These are phyloP conservation scores for Kazachstania psychrophila DNA, from an alignment of 805 yeast species.

Conservation along the genomic window DNA sequence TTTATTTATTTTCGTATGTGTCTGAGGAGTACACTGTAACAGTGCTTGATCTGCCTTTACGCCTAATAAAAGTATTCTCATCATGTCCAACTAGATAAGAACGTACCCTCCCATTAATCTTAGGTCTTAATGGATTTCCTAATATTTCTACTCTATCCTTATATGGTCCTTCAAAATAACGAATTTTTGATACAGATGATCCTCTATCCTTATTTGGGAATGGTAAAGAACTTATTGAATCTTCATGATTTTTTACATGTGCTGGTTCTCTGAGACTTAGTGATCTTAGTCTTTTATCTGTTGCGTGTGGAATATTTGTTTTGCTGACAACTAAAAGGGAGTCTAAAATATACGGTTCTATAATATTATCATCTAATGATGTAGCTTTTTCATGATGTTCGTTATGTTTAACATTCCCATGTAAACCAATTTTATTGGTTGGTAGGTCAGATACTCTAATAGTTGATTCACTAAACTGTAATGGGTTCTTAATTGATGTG, in stretches of 20 bases:
- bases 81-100: neutral
- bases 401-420: too few species aligned
- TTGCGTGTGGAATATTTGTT: neutral
- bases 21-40: neutral
- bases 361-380: slow-evolving; percentile 17
- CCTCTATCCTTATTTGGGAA: too few species aligned
- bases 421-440: neutral
- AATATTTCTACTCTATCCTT: too few species aligned
- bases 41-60: slow-evolving; percentile 1
- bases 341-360: slow-evolving; percentile 18
- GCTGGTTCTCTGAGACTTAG: slow-evolving; percentile 5
- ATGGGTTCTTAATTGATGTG: slow-evolving; percentile 25
- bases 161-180: too few species aligned
- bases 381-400: slow-evolving; percentile 1
- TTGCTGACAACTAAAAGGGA: slow-evolving; percentile 11
- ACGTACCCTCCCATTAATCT: neutral
- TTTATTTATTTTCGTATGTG: neutral
- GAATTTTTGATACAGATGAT: too few species aligned
- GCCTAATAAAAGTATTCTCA: neutral
- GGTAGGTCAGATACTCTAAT: slow-evolving; percentile 8
- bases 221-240: too few species aligned
- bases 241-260: too few species aligned
- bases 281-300: slow-evolving; percentile 5
- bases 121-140: neutral
- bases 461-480: slow-evolving; percentile 20